Evolutionary conservation across 306 rosid species (phyloP), one percentile per base, ranked within the genome.

Genomic region (Senna tora): DNA sequence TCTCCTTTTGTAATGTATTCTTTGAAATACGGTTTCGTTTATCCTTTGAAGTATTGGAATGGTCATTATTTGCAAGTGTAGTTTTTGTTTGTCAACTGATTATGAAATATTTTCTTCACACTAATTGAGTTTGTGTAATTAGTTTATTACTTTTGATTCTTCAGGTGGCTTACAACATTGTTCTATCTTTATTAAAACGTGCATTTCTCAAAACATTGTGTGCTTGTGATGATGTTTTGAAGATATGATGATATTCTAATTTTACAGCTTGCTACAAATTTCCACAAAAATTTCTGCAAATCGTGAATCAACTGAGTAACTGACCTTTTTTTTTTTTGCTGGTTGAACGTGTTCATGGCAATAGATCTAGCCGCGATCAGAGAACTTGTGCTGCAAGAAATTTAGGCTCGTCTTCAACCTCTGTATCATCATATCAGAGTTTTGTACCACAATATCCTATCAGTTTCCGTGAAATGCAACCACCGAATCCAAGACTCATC

Each of bases 321-420:
- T n/a, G n/a, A n/a, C n/a, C n/a, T n/a, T n/a, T n/a, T 9, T 43
- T 41, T 50, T 45, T 10, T 13, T 43, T 4, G 76, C 28, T 28
- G 20, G 82, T 80, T 86, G 84, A 82, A 51, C 20, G 53, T 13
- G 76, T 17, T 49, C 59, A 68, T 65, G 79, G 57, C 9, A 52
- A 64, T 73, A 60, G 10, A 70, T 39, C 21, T 0, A 73, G 36
- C 4, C 52, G 42, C 17, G 75, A 64, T 49, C 9, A 32, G 42
- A 70, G 67, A 74, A 36, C 14, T 49, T n/a, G 41, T 56, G 10
- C 42, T 30, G 42, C 65, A 50, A 10, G 57, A 47, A 41, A 49
- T 75, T 28, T 21, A 45, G 21, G 56, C 32, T 36, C 67, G 7
- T 16, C 47, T 61, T 38, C 47, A 38, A 34, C 32, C 32, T 17